These are phyloP conservation scores for Claviceps cyperi DNA, from an alignment of 2,329 filamentous ascomycete species.

Conservation along the genomic window DNA sequence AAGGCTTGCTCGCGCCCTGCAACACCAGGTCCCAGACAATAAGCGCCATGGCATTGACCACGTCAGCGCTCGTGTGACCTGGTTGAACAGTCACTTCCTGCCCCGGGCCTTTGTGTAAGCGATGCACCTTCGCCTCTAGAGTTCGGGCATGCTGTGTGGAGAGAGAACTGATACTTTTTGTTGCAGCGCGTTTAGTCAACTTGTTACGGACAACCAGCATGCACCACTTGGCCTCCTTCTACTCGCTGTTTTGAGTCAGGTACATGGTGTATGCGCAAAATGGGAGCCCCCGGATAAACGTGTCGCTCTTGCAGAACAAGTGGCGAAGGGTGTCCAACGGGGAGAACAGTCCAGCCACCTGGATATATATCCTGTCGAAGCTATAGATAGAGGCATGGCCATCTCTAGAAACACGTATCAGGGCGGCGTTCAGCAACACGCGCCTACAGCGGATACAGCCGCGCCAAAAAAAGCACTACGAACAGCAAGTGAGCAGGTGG, in stretches of 20 bases:
- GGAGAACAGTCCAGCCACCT: neutral
- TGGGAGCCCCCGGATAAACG: constrained; percentile 14
- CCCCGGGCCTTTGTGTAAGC: constrained; percentile 23
- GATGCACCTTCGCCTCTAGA: neutral
- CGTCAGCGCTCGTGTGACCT: constrained; percentile 12
- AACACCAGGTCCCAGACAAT: neutral
- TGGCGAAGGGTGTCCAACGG: neutral
- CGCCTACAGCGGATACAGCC: too few species aligned
- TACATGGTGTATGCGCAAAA: constrained; percentile 30
- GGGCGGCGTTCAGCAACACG: neutral
- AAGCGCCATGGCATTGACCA: constrained; percentile 2
- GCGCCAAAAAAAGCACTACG: constrained; percentile 2
- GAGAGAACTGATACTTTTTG: neutral
- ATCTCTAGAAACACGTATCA: constrained; percentile 14
- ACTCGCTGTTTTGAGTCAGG: constrained; percentile 46
- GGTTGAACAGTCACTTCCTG: constrained; percentile 17
- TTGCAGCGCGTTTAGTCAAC: constrained; percentile 47
- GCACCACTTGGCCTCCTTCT: constrained; percentile 57
- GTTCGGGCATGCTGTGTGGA: too few species aligned
- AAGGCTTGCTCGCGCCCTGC: constrained; percentile 28
- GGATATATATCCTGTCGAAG: neutral
- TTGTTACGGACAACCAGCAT: constrained; percentile 60
- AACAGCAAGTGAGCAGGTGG: neutral
- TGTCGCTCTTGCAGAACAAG: neutral
- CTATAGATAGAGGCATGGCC: constrained; percentile 15